A percentile compares a stretch with the other conserved stretches of the same genome.
These are phyloP conservation scores for Podila verticillata DNA, from an alignment of 192 early-diverging fungal genomes.

Conservation along the genomic window DNA sequence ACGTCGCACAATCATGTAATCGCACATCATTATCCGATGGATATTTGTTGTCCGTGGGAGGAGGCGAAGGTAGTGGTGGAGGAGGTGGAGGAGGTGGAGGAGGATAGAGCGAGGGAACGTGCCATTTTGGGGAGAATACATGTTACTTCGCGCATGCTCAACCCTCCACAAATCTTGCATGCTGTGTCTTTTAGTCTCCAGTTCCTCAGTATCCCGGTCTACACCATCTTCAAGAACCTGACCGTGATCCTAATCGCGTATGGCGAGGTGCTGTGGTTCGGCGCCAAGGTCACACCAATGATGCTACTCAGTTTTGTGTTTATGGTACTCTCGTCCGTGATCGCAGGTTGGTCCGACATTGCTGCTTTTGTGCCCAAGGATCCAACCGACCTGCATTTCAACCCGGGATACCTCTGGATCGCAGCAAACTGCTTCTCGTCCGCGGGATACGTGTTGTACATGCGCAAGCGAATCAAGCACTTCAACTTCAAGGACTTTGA, in stretches of 20 bases:
- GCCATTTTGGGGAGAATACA: no score
- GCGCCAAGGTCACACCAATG: conserved; percentile 78
- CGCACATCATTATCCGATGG: neutral
- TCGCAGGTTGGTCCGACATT: conserved; percentile 87
- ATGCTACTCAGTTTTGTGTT: conserved; percentile 87
- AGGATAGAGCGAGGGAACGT: no score
- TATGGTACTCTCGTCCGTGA: conserved; percentile 85
- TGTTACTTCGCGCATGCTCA: neutral
- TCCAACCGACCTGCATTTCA: conserved; percentile 19
- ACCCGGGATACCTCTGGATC: conserved; percentile 89
- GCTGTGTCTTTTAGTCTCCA: conserved; percentile 62
- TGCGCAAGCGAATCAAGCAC: conserved; percentile 90
- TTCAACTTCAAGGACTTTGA: conserved; percentile 97
- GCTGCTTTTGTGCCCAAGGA: conserved; percentile 38
- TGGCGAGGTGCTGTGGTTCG: conserved; percentile 86
- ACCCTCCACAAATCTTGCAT: neutral
- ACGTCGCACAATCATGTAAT: conserved; percentile 1
- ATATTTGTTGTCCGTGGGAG: neutral
- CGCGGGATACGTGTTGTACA: conserved; percentile 86
- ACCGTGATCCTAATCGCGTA: conserved; percentile 99
- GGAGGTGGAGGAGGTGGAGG: no score
- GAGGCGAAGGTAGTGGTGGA: no score
- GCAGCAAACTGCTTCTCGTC: conserved; percentile 89
- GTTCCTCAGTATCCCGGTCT: conserved; percentile 92
- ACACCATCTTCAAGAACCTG: conserved; percentile 98